These are phyloP conservation scores for Entomortierella beljakovae DNA, from an alignment of 192 early-diverging fungal species.

Conservation along the genomic window DNA sequence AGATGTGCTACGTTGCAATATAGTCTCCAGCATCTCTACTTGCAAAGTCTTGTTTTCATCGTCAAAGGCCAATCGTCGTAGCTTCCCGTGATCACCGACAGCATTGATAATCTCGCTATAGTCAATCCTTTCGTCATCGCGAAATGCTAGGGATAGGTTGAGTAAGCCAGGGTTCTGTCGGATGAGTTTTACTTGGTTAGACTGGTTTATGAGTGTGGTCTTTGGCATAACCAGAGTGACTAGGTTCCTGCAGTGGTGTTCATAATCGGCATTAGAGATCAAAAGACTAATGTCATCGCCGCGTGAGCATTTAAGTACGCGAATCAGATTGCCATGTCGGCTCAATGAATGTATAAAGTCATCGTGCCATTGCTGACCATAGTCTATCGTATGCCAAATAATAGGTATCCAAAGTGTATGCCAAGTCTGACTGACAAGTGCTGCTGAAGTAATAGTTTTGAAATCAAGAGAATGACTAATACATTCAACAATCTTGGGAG, in stretches of 20 bases:
- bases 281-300: conserved; percentile 15
- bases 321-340: conserved; percentile 19
- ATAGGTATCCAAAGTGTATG: conserved; percentile 13
- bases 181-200: conserved; percentile 8
- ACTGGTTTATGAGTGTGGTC: conserved; percentile 12
- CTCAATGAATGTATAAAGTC: neutral
- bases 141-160: conserved; percentile 10
- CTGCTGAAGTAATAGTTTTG: conserved; percentile 2
- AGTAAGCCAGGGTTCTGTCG: conserved; percentile 13
- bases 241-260: conserved; percentile 8
- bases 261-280: neutral
- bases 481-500: conserved; percentile 17
- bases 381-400: conserved; percentile 23
- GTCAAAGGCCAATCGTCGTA: conserved; percentile 8
- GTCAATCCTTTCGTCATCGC: conserved; percentile 1
- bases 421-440: conserved; percentile 15
- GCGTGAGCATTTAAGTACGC: conserved; percentile 9
- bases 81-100: neutral
- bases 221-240: conserved; percentile 20
- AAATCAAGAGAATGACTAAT: conserved; percentile 1
- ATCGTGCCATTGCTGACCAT: conserved; percentile 10
- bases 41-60: conserved; percentile 19
- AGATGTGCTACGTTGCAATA: conserved; percentile 7
- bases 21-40: conserved; percentile 3
- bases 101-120: conserved; percentile 14